These are phyloP conservation scores for Bipolaris bicolor DNA, from an alignment of 2,329 filamentous ascomycete genomes.

Conservation along the genomic window DNA sequence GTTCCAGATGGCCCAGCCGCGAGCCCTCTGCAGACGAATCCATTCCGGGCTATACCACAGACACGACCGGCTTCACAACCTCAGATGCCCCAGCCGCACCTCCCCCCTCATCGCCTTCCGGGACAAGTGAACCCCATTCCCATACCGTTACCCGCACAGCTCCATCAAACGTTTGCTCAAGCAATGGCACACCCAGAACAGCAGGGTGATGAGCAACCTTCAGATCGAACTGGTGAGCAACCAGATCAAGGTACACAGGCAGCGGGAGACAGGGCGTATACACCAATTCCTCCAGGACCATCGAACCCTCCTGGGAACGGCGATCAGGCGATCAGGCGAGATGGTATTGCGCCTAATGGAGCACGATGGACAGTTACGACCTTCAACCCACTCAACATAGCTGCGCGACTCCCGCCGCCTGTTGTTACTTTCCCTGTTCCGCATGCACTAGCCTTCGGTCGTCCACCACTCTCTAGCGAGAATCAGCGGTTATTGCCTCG, in stretches of 20 bases:
- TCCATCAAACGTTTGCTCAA: slow-evolving; percentile 36
- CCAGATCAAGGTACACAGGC: slow-evolving; percentile 12
- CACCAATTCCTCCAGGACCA: slow-evolving; percentile 6
- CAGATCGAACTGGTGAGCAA: slow-evolving; percentile 7
- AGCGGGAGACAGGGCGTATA: slow-evolving; percentile 15
- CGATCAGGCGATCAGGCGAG: slow-evolving; percentile 56
- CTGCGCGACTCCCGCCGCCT: slow-evolving; percentile 30
- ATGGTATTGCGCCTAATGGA: slow-evolving; percentile 59
- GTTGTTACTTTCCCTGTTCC: slow-evolving; percentile 25
- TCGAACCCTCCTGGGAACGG: slow-evolving; percentile 29
- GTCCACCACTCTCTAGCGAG: slow-evolving; percentile 25
- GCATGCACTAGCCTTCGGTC: slow-evolving; percentile 27
- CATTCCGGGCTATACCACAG: slow-evolving; percentile 38
- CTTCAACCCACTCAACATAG: slow-evolving; percentile 53
- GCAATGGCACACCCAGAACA: slow-evolving; percentile 27
- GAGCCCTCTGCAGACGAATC: slow-evolving; percentile 38
- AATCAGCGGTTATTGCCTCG: slow-evolving; percentile 29
- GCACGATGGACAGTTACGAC: slow-evolving; percentile 59
- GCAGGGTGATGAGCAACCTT: slow-evolving; percentile 11
- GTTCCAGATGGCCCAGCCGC: slow-evolving; percentile 19
- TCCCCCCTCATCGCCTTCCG: slow-evolving; percentile 23
- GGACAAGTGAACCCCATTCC: slow-evolving; percentile 20
- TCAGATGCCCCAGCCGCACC: slow-evolving; percentile 21
- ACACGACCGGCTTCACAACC: slow-evolving; percentile 40
- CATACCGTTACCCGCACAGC: slow-evolving; percentile 28